These are phyloP conservation scores for Huntiella abstrusa DNA, from an alignment of 2,329 filamentous ascomycete genomes.

Conservation along the genomic window DNA sequence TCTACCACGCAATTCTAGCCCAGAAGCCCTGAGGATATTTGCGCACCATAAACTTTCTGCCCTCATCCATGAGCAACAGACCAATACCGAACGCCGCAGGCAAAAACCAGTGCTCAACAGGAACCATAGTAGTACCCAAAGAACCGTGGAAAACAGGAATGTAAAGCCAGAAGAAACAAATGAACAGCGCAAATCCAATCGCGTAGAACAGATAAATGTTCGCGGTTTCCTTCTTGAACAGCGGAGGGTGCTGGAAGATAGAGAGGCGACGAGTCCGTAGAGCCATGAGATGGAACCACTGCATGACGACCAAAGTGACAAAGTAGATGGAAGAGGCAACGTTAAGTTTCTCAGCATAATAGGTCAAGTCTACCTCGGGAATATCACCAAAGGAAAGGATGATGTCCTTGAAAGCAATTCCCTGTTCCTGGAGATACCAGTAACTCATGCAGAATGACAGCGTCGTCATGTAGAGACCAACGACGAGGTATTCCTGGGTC, in stretches of 20 bases:
- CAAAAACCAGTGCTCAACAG: slow-evolving; percentile 58
- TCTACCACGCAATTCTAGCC: slow-evolving; percentile 39
- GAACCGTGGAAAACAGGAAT: slow-evolving; percentile 70
- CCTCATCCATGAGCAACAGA: slow-evolving; percentile 37
- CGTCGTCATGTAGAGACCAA: slow-evolving; percentile 81
- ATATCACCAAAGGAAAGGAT: slow-evolving; percentile 98
- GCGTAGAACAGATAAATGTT: slow-evolving; percentile 98
- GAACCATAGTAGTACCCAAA: slow-evolving; percentile 39
- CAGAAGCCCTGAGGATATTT: slow-evolving; percentile 37
- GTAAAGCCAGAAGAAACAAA: slow-evolving; percentile 90
- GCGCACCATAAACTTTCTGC: slow-evolving; percentile 42
- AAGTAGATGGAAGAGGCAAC: slow-evolving; percentile 85
- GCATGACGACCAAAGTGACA: slow-evolving; percentile 84
- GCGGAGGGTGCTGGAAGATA: slow-evolving; percentile 75
- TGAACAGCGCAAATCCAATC: slow-evolving; percentile 74
- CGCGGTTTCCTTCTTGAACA: slow-evolving; percentile 56
- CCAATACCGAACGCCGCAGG: slow-evolving; percentile 47
- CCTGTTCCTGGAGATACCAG: slow-evolving; percentile 76
- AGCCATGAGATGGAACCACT: slow-evolving; percentile 99
- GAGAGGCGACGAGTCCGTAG: slow-evolving; percentile 89
- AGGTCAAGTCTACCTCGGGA: slow-evolving; percentile 81
- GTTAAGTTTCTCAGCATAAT: slow-evolving; percentile 67
- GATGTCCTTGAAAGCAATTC: slow-evolving; percentile 63
- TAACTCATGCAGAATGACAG: slow-evolving; percentile 97
- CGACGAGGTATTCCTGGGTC: slow-evolving; percentile 41